Percentiles rank a stretch among this genome's conserved stretches.
Evolutionary conservation across 139 green algal genomes (phyloP).

Genomic region (Eudorina sp.): DNA sequence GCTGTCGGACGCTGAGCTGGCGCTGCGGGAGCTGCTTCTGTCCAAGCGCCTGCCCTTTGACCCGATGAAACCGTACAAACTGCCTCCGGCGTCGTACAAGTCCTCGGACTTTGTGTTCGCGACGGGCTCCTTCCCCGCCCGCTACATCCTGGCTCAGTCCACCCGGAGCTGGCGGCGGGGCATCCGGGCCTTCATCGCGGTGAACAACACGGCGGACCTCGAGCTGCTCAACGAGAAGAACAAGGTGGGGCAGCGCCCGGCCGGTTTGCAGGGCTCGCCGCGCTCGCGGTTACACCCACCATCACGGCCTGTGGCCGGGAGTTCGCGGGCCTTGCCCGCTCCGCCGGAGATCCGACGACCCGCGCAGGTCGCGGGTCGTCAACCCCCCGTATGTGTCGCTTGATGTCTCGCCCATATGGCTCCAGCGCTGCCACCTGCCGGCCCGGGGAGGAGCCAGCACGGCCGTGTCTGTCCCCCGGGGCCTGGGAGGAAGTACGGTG

Average conservation of each 20-base stretch:
- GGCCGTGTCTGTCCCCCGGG: too few relatives aligned
- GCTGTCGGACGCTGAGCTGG: conserved; percentile 5
- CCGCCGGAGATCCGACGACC: too few relatives aligned
- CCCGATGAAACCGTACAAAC: conserved; percentile 28
- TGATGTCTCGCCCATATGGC: too few relatives aligned
- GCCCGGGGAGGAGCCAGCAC: too few relatives aligned
- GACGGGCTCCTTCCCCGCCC: conserved; percentile 13
- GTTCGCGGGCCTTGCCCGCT: too few relatives aligned
- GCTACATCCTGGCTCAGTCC: conserved; percentile 35
- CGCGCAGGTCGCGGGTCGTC: too few relatives aligned
- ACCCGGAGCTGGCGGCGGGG: conserved; percentile 14
- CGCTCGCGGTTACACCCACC: too few relatives aligned
- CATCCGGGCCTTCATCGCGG: conserved; percentile 34
- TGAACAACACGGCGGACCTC: conserved; percentile 33
- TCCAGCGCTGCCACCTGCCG: too few relatives aligned
- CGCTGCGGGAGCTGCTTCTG: conserved; percentile 11
- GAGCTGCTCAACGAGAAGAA: conserved; percentile 5
- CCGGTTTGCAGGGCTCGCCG: too few relatives aligned
- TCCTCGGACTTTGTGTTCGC: conserved; percentile 32
- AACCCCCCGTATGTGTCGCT: too few relatives aligned
- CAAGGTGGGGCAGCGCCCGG: conserved; percentile 25
- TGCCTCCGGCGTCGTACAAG: not conserved
- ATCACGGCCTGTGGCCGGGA: too few relatives aligned
- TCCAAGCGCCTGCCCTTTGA: not conserved
- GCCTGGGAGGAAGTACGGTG: too few relatives aligned